Evolutionary conservation across 208 protist species (phyloP), one percentile per base, ranked within the genome.

Genomic region (Zelonia costaricensis): DNA sequence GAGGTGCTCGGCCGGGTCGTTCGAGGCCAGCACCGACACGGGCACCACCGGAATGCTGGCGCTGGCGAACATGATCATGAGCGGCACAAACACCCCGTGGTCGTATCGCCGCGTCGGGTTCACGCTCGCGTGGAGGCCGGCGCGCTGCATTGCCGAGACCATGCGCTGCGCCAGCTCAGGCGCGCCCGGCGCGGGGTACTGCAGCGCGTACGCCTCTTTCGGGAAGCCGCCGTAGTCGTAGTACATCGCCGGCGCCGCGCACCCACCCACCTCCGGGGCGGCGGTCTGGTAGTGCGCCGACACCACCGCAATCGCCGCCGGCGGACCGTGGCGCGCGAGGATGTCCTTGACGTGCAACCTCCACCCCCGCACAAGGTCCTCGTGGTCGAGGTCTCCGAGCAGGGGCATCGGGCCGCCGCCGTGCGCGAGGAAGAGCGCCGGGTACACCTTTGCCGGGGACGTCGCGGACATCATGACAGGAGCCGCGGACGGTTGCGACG

Each of bases 181-280:
- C 6, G 56, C 48, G 46, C 82, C 82, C 3, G 77, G 74, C 4
- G 88, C 74, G 23, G 80, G 65, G 63, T 97, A 98, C 40, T 79
- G 68, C 13, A 92, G 40, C 23, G 63, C 28, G 61, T 97, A 98
- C 20, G 69, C 61, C 62, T 88, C 76, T 0, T 39, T 1, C 6
- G 87, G 87, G 55, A 97, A 98, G 23, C 92, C 92, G 55, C 69
- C 65, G 69, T 93, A 98, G 72, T 98, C 95, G 76, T 93, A 97
- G 38, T 91, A 61, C 60, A 94, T 70, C 36, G 44, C 54, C 4
- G 76, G 77, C 15, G 49, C 20, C 27, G 30, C 0, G 15, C 39
- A 54, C 3, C 60, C 78, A 49, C 73, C 78, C 7, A 95, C 73
- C 44, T 74, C 52, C n/a, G 76, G 38, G 30, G 57, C 25, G 20